Evolutionary conservation across 352 stramenopile species (phyloP), one percentile per base, ranked within the genome.

Genomic region (Globisporangium radiosum): DNA sequence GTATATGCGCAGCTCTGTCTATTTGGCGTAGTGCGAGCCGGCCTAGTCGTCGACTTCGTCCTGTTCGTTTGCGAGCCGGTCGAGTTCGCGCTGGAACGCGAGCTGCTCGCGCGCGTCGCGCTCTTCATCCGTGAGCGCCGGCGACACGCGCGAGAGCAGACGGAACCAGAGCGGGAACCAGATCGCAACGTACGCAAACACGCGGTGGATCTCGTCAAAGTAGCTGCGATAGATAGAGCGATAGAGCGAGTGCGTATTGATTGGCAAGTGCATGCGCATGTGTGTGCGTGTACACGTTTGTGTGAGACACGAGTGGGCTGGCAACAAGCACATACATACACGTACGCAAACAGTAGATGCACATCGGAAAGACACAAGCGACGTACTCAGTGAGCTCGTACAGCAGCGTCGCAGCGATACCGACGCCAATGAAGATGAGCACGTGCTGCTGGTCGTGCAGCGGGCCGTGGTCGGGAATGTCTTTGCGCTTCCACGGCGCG

Each of bases 91-190:
- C 54, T 81, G 65, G 63, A 88, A 90, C 7, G 64, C 59, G 17
- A 63, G 67, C 42, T 71, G 57, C 67, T 90, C 81, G 6, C 64
- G 56, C n/a, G 57, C 54, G 17, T 85, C 76, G 37, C 78, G 44
- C 52, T 88, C 78, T 38, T 87, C 78, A 9, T 90, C 81, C 3
- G 66, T 81, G 25, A 71, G 73, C 17, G 78, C 67, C 4, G 84
- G 85, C 14, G 80, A 85, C 56, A 94, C 73, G 47, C 76, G 76
- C 8, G 68, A 73, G 19, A 92, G 73, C 38, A 94, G 63, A 36
- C 80, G 78, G 65, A 91, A 86, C 77, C 81, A 94, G 39, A 94
- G 65, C 19, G 82, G 81, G 60, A 87, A 79, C 85, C 85, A 94
- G 47, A 94, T 94, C 54, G 83, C 80, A 39, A 72, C 36, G 62